A percentile compares a stretch with the other conserved stretches of the same genome.
Evolutionary conservation across 805 yeast genomes (phyloP).

Genomic region (Ogataea methylovora): DNA sequence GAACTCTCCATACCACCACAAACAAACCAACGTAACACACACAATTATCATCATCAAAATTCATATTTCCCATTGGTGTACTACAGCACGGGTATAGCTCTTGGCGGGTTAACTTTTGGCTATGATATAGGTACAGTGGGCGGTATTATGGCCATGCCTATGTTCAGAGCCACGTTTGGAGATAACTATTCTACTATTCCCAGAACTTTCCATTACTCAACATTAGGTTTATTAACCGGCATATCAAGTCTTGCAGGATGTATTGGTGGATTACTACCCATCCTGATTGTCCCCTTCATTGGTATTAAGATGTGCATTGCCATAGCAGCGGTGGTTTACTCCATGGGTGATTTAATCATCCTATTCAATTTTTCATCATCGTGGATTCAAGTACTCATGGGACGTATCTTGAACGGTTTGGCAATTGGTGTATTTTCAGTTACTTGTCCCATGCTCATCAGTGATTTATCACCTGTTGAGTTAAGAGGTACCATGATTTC

Average conservation of each 20-base stretch:
- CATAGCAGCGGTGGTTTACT: slow-evolving; percentile 13
- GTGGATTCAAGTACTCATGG: slow-evolving; percentile 20
- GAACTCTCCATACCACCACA: too few relatives aligned
- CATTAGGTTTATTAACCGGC: slow-evolving; percentile 24
- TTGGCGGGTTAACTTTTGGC: slow-evolving; percentile 28
- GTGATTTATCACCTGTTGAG: slow-evolving; percentile 25
- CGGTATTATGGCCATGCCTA: slow-evolving; percentile 23
- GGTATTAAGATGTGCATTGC: slow-evolving; percentile 20
- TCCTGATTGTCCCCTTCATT: slow-evolving; percentile 13
- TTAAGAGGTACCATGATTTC: slow-evolving; percentile 25
- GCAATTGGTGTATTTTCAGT: slow-evolving; percentile 24
- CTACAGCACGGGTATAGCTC: slow-evolving; percentile 19
- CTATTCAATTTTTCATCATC: slow-evolving; percentile 4
- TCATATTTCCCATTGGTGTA: too few relatives aligned
- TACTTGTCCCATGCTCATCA: slow-evolving; percentile 27
- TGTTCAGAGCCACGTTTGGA: slow-evolving; percentile 18
- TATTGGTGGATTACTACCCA: slow-evolving; percentile 23
- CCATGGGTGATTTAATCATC: slow-evolving; percentile 11
- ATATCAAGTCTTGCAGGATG: slow-evolving; percentile 23
- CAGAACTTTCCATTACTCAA: slow-evolving; percentile 12
- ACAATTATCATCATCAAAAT: too few relatives aligned
- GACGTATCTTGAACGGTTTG: slow-evolving; percentile 24
- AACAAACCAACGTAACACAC: too few relatives aligned
- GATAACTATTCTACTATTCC: slow-evolving; percentile 5
- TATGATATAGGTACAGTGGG: slow-evolving; percentile 31